These are phyloP conservation scores for Globisporangium cylindrosporum DNA, from an alignment of 352 stramenopile genomes.

Conservation along the genomic window DNA sequence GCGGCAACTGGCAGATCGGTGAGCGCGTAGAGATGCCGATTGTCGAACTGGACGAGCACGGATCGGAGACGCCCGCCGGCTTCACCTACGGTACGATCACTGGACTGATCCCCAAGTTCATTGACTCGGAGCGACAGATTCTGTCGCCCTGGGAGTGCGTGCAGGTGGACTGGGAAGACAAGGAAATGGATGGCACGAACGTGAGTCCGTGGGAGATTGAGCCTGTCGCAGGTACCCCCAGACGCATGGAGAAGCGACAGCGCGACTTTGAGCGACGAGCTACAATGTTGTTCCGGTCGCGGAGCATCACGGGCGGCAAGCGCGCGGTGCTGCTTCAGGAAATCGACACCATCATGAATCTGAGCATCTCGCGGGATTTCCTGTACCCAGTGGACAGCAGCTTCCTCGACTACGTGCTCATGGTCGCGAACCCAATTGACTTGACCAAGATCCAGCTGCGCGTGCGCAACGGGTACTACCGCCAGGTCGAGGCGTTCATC, in stretches of 20 bases:
- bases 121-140: constrained; percentile 14
- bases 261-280: constrained; percentile 34
- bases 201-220: constrained; percentile 85
- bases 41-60: constrained; percentile 60
- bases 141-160: constrained; percentile 79
- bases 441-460: constrained; percentile 75
- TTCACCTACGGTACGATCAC: constrained; percentile 64
- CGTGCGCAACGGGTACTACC: constrained; percentile 68
- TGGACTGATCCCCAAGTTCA: constrained; percentile 33
- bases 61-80: constrained; percentile 52
- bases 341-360: constrained; percentile 56
- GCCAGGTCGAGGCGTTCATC: constrained; percentile 80
- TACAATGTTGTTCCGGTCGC: constrained; percentile 44
- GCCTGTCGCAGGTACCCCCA: constrained; percentile 26
- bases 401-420: constrained; percentile 81
- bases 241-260: constrained; percentile 41
- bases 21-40: constrained; percentile 77
- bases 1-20: constrained; percentile 58
- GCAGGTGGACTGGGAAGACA: constrained; percentile 65
- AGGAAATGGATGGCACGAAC: constrained; percentile 57
- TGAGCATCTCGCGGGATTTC: constrained; percentile 78
- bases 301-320: constrained; percentile 47
- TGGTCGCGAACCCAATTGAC: constrained; percentile 83
- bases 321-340: constrained; percentile 48
- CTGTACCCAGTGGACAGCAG: constrained; percentile 69